Conservation (phyloP, 352 stramenopile genomes). For the Phytophthora melonis region DNA sequence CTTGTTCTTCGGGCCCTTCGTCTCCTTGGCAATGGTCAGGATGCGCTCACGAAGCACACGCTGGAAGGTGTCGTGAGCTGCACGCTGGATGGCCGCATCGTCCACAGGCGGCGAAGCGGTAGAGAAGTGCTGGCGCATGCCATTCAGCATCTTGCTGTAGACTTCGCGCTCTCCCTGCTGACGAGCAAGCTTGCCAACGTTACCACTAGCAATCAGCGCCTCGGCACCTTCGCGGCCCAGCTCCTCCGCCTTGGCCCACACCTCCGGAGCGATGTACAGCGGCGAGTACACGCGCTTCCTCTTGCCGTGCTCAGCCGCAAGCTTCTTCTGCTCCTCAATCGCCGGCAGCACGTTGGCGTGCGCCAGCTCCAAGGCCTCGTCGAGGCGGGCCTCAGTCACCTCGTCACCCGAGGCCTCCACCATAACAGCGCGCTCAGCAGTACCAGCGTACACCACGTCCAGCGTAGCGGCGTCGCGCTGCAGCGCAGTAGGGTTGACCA, state of each 20-base stretch:
- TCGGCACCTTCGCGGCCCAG: conserved; percentile 61
- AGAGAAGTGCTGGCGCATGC: conserved; percentile 63
- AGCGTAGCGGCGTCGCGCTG: conserved; percentile 80
- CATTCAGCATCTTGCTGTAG: conserved; percentile 76
- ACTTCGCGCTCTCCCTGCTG: conserved; percentile 74
- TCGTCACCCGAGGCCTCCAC: conserved; percentile 89
- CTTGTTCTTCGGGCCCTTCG: conserved; percentile 44
- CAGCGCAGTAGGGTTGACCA: conserved; percentile 92
- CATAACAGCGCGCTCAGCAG: conserved; percentile 82
- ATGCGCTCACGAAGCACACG: conserved; percentile 73
- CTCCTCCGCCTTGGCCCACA: conserved; percentile 68
- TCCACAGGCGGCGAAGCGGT: conserved; percentile 39
- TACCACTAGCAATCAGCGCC: conserved; percentile 41
- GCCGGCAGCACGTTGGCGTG: conserved; percentile 64
- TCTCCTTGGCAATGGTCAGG: conserved; percentile 44
- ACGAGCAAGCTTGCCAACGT: conserved; percentile 64
- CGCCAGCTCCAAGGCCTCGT: conserved; percentile 81
- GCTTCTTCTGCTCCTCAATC: conserved; percentile 70
- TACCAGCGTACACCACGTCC: conserved; percentile 89
- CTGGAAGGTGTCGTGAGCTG: conserved; percentile 85
- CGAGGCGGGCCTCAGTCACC: conserved; percentile 75
- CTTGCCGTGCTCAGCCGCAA: conserved; percentile 67
- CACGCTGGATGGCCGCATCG: conserved; percentile 64
- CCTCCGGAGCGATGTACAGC: conserved; percentile 53
- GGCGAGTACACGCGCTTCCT: conserved; percentile 71